phyloP scores from a whole-genome alignment of 164 flowering plant genomes.

The Dillenia suffruticosa region DNA sequence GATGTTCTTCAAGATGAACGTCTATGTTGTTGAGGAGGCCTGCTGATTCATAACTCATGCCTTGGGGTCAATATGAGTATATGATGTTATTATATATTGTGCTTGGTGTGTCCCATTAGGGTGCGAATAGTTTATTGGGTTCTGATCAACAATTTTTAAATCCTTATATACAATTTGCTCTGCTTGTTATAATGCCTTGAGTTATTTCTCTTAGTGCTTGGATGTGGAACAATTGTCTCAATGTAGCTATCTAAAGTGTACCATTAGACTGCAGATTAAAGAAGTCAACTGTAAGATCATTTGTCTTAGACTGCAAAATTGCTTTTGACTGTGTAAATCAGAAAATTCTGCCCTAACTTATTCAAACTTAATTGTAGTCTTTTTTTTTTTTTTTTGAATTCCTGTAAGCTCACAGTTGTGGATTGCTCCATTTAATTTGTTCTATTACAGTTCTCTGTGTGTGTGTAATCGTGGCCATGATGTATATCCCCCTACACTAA shows the following conservation, averaged over 20 bases:
- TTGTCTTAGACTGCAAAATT: constrained; percentile 93
- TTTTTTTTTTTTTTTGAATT: too few relatives aligned
- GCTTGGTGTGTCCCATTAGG: too few relatives aligned
- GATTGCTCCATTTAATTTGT: background rate
- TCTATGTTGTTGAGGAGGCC: too few relatives aligned
- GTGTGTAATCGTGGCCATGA: background rate
- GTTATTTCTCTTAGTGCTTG: background rate
- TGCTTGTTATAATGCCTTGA: too few relatives aligned
- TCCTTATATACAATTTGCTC: too few relatives aligned
- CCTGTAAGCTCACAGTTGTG: background rate
- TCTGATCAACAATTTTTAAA: too few relatives aligned
- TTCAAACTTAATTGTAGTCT: background rate
- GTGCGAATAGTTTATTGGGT: too few relatives aligned
- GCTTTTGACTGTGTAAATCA: constrained; percentile 77
- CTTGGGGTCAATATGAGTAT: too few relatives aligned
- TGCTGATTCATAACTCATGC: too few relatives aligned
- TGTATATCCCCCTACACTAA: too few relatives aligned
- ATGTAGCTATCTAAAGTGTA: constrained; percentile 13
- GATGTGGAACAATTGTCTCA: background rate
- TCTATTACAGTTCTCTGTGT: background rate
- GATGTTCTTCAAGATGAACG: too few relatives aligned
- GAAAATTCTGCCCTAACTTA: constrained; percentile 63
- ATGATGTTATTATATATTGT: too few relatives aligned
- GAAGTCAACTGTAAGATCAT: constrained; percentile 64
- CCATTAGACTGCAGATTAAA: constrained; percentile 56